A percentile compares a stretch with the other conserved stretches of the same genome.
Evolutionary conservation across 495 filamentous ascomycete species (phyloP).

Genomic region (Neurospora terricola): DNA sequence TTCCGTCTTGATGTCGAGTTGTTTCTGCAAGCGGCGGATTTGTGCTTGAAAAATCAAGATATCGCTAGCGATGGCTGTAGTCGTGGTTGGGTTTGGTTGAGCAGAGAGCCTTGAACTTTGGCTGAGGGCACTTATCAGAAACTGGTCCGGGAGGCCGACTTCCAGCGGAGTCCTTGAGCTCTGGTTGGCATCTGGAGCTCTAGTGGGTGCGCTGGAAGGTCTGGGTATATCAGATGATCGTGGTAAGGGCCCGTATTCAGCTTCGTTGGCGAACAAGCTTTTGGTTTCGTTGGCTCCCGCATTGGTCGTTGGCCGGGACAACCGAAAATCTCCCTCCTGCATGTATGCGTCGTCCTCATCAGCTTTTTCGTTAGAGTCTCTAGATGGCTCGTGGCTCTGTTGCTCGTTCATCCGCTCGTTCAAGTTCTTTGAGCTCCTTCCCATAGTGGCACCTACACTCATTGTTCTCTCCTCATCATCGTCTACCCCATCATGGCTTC

Average conservation of each 20-base stretch:
- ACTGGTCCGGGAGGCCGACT: background rate
- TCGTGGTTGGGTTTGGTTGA: background rate
- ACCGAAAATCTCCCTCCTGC: background rate
- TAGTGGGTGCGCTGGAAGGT: background rate
- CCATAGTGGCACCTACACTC: background rate
- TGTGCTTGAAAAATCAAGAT: slow-evolving; percentile 34
- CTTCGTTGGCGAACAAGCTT: background rate
- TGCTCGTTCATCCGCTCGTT: background rate
- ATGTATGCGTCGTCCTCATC: background rate
- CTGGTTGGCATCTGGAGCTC: background rate
- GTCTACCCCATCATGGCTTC: background rate
- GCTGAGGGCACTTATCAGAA: slow-evolving; percentile 1
- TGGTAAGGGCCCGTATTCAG: background rate
- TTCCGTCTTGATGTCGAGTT: slow-evolving; percentile 28
- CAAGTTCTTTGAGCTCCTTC: background rate
- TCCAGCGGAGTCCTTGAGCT: background rate
- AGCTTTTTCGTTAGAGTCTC: background rate
- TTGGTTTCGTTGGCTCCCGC: background rate
- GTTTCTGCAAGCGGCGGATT: slow-evolving; percentile 35
- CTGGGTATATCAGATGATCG: background rate
- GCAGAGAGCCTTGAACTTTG: background rate
- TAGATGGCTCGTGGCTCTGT: background rate
- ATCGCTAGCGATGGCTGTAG: slow-evolving; percentile 9
- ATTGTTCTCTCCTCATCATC: background rate
- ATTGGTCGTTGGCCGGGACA: background rate